Evolutionary conservation across 345 rosid genomes (phyloP).

Genomic region (Brassica carinata): DNA sequence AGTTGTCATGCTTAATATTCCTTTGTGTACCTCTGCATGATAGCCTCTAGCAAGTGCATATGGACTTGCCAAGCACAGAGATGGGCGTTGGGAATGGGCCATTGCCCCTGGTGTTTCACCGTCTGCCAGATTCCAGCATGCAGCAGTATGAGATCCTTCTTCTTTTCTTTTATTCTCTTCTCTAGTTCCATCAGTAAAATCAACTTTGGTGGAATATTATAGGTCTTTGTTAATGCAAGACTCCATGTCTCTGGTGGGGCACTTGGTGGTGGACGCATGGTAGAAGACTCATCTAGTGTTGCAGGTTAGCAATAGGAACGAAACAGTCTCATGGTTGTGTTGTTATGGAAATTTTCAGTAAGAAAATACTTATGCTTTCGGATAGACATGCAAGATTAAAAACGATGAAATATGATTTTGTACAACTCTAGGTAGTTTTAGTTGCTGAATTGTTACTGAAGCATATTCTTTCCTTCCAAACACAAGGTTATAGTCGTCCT

Average conservation of each 20-base stretch:
- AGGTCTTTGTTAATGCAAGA: too few species aligned
- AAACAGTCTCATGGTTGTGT: slow-evolving; percentile 2
- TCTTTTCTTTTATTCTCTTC: not conserved
- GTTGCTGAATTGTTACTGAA: not conserved
- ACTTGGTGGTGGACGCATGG: too few species aligned
- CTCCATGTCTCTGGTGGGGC: too few species aligned
- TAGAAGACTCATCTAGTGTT: slow-evolving; percentile 68
- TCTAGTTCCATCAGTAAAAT: too few species aligned
- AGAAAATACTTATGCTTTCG: not conserved
- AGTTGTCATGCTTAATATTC: not conserved
- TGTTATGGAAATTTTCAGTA: slow-evolving; percentile 9
- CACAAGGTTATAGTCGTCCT: not conserved
- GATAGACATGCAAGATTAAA: not conserved
- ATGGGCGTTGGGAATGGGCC: slow-evolving; percentile 99
- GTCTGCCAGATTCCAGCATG: slow-evolving; percentile 95
- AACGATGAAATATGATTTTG: not conserved
- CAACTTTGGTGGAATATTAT: too few species aligned
- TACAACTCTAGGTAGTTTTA: not conserved
- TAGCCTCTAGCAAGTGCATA: slow-evolving; percentile 94
- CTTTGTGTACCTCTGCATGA: not conserved
- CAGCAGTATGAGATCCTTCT: slow-evolving; percentile 64
- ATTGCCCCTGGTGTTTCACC: slow-evolving; percentile 98
- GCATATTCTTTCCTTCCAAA: not conserved
- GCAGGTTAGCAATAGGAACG: slow-evolving; percentile 58
- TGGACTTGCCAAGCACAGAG: slow-evolving; percentile 97